Percentiles rank a stretch among this genome's conserved stretches.
These are phyloP conservation scores for Cercospora sp. DNA, from an alignment of 2,329 filamentous ascomycete genomes.

Conservation along the genomic window DNA sequence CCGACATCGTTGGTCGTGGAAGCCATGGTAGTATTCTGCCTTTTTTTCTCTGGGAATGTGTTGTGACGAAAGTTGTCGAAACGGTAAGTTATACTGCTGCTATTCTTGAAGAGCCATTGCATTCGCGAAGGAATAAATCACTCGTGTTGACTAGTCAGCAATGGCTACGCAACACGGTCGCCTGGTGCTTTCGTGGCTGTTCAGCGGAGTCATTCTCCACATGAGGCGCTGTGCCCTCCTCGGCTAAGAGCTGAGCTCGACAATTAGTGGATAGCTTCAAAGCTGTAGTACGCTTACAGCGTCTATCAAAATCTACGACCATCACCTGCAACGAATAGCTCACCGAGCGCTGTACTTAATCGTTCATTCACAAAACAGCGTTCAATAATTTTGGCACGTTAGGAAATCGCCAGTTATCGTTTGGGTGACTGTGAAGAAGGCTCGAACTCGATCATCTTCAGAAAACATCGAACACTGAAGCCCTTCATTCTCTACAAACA, in stretches of 20 bases:
- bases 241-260: conserved; percentile 4
- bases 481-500: neutral
- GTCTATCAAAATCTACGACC: neutral
- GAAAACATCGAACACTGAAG: neutral
- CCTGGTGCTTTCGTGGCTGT: neutral
- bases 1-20: neutral
- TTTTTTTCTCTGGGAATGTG: too few relatives aligned
- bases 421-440: neutral
- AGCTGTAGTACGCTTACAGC: neutral
- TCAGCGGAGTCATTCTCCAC: neutral
- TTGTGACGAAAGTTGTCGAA: neutral
- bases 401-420: too few relatives aligned
- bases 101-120: neutral
- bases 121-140: neutral
- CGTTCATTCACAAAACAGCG: neutral
- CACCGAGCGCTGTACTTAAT: neutral
- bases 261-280: neutral
- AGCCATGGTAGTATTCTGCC: neutral
- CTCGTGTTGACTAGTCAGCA: neutral
- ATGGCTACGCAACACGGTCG: neutral
- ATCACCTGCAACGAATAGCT: neutral
- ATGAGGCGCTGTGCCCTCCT: neutral
- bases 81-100: neutral
- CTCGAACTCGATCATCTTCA: neutral
- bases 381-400: too few relatives aligned